Base-by-base conservation (phyloP, 495 filamentous ascomycete species). In the Pseudoneurospora amorphoporcata region DNA sequence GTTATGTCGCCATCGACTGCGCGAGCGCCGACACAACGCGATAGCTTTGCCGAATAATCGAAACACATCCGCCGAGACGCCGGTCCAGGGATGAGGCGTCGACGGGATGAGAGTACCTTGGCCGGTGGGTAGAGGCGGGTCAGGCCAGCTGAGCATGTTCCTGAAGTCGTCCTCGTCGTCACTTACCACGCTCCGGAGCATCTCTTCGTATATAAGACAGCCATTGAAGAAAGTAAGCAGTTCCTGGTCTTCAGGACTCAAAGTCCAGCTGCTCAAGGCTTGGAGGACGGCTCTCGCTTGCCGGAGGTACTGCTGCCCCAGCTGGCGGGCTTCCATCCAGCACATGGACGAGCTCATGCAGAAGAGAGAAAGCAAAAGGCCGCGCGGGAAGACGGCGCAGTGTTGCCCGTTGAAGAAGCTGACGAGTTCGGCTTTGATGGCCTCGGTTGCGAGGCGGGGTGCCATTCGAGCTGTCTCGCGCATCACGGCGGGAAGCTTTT, bases 321-420 rank as follows among this genome's bases (percentile, higher is more conserved):
- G 77, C 61, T 80, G 75, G 3, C 79, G 77, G 2, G 77, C 65
- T 37, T 81, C 79, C 71, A 81, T 72, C 79, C 79, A 81, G 61
- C 77, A 78, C 77, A 81, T 77, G 38, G 79, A 81, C 8, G 79
- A 81, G 40, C 79, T 81, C 79, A 81, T 79, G 72, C 79, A 81
- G 69, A 81, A 81, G 14, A 81, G 69, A 0, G 79, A 75, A 9
- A 81, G 23, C 14, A 81, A 71, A 10, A 81, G 73, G 68, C 76
- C 78, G 41, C 73, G 77, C 7, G 79, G 79, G 39, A 81, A 79
- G 40, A 68, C 65, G 35, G 72, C 41, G 29, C 29, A 35, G n/a
- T 35, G 69, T 0, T 35, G 69, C 0, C 72, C 74, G 32, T 68
- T 71, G 17, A 68, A 74, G 17, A 80, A 80, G 29, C 69, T 72